phyloP scores from a whole-genome alignment of 1,284 basidiomycete genomes.

The Salmacisia buchloeana region DNA sequence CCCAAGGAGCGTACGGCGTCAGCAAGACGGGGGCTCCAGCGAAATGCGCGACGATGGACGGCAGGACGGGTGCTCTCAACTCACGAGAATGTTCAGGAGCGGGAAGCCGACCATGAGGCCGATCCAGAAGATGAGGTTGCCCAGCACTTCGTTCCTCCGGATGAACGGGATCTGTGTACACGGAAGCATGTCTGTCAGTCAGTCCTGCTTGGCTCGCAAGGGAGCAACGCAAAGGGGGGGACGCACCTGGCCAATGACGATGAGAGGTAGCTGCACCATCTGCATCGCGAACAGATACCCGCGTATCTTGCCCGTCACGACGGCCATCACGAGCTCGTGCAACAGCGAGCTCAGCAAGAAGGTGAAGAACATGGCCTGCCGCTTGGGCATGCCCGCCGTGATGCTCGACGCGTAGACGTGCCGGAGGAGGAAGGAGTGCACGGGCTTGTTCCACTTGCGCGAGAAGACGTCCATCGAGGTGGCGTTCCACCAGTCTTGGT shows the following conservation, averaged over 20 bases:
- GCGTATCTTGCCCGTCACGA: slow-evolving; percentile 49
- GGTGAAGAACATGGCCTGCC: slow-evolving; percentile 79
- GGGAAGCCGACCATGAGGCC: slow-evolving; percentile 58
- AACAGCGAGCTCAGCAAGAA: slow-evolving; percentile 63
- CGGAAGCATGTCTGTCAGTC: not conserved
- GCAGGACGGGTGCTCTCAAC: too few species aligned
- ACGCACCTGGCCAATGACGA: slow-evolving; percentile 71
- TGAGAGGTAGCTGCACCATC: slow-evolving; percentile 88
- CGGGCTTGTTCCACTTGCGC: slow-evolving; percentile 53
- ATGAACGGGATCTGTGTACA: slow-evolving; percentile 29
- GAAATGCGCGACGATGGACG: too few species aligned
- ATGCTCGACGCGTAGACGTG: slow-evolving; percentile 87
- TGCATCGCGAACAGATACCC: slow-evolving; percentile 54
- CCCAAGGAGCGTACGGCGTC: too few species aligned
- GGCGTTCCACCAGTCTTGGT: slow-evolving; percentile 97
- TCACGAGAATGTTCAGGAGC: slow-evolving; percentile 8
- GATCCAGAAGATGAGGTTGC: slow-evolving; percentile 78
- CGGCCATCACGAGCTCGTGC: slow-evolving; percentile 93
- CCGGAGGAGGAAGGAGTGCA: slow-evolving; percentile 84
- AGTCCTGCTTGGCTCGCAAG: slow-evolving; percentile 52
- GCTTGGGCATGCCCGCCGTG: slow-evolving; percentile 65
- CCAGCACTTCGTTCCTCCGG: slow-evolving; percentile 34
- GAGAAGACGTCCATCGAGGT: slow-evolving; percentile 89
- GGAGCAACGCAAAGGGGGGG: too few species aligned
- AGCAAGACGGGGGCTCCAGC: too few species aligned